These are phyloP conservation scores for Aspergillus aculeatus DNA, from an alignment of 2,329 filamentous ascomycete genomes.

Conservation along the genomic window DNA sequence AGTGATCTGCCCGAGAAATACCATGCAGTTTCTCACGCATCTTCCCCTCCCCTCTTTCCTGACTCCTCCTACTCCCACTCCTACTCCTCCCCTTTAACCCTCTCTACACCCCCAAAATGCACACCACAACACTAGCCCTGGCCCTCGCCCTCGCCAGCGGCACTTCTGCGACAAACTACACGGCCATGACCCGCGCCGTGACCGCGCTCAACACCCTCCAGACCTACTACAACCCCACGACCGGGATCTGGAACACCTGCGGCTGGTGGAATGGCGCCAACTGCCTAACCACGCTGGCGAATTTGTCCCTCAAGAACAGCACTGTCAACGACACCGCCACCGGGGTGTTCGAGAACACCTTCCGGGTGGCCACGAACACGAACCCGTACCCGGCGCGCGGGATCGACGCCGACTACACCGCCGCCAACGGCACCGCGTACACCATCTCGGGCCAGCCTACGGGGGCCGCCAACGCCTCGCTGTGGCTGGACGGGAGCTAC, in stretches of 20 bases:
- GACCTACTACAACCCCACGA: constrained; percentile 59
- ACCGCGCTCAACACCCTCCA: constrained; percentile 47
- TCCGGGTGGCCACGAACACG: constrained; percentile 25
- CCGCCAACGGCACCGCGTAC: not conserved
- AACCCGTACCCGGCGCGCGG: constrained; percentile 20
- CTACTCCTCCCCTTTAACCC: too few relatives aligned
- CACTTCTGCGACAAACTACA: not conserved
- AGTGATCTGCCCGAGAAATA: too few relatives aligned
- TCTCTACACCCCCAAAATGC: not conserved
- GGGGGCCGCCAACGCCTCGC: constrained; percentile 15
- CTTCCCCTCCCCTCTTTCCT: too few relatives aligned
- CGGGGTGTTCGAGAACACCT: constrained; percentile 47
- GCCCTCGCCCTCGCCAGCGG: not conserved
- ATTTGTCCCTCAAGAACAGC: constrained; percentile 44
- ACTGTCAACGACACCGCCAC: constrained; percentile 19
- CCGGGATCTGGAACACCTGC: constrained; percentile 63
- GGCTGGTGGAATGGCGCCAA: constrained; percentile 78
- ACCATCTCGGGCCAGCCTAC: not conserved
- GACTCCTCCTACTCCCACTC: too few relatives aligned
- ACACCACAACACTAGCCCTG: not conserved
- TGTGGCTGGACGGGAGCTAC: constrained; percentile 39
- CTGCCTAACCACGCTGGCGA: constrained; percentile 60
- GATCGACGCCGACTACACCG: constrained; percentile 10
- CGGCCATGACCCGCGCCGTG: not conserved
- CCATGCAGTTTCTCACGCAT: too few relatives aligned